Evolutionary conservation across 1,284 basidiomycete genomes (phyloP).

Genomic region (Cerrena zonata): DNA sequence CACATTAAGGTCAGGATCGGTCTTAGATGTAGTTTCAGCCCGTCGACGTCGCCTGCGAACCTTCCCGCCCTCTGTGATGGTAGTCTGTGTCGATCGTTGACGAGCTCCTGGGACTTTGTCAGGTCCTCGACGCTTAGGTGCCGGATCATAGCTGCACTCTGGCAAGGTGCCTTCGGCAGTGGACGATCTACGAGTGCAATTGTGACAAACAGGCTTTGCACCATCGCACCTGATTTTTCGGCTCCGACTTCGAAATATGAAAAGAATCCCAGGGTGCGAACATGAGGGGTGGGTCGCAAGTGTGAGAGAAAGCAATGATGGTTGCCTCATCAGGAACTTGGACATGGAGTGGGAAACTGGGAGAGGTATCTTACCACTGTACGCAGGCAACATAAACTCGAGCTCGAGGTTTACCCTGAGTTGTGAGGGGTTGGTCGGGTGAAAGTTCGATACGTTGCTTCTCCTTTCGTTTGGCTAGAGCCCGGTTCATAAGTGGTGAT

Average conservation of each 20-base stretch:
- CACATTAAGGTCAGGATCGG: slow-evolving; percentile 4
- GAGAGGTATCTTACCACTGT: slow-evolving; percentile 53
- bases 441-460: slow-evolving; percentile 60
- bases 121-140: slow-evolving; percentile 71
- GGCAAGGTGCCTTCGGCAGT: not conserved
- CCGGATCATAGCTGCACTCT: slow-evolving; percentile 45
- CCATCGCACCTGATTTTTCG: slow-evolving; percentile 79
- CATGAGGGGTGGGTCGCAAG: slow-evolving; percentile 2
- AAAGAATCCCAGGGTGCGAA: not conserved
- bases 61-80: slow-evolving; percentile 16
- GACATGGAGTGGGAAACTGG: slow-evolving; percentile 1
- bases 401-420: slow-evolving; percentile 64
- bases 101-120: slow-evolving; percentile 71
- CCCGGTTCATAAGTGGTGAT: not conserved
- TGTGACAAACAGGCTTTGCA: slow-evolving; percentile 66
- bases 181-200: slow-evolving; percentile 48
- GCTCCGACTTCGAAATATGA: slow-evolving; percentile 44
- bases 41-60: slow-evolving; percentile 22
- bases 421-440: slow-evolving; percentile 67
- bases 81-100: slow-evolving; percentile 37
- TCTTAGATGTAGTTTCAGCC: slow-evolving; percentile 13
- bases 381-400: slow-evolving; percentile 73
- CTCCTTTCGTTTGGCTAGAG: slow-evolving; percentile 46
- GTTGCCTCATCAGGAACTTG: slow-evolving; percentile 1
- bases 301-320: slow-evolving; percentile 1